These are phyloP conservation scores for Pichia cabralensis DNA, from an alignment of 805 yeast species.

Conservation along the genomic window DNA sequence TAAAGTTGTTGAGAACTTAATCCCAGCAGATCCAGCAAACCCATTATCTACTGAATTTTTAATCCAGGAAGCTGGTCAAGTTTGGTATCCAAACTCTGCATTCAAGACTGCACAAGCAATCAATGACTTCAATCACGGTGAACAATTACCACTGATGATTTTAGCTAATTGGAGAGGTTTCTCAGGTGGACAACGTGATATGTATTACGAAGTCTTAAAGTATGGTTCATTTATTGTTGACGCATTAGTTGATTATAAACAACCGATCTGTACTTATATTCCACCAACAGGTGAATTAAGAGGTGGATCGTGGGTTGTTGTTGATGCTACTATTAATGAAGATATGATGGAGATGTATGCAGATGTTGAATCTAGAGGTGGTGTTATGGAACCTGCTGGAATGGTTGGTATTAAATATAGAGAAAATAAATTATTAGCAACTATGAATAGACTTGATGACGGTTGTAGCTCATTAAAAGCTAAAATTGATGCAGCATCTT, in stretches of 20 bases:
- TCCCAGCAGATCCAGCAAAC: conserved; percentile 98
- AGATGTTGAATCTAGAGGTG: conserved; percentile 89
- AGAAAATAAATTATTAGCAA: conserved; percentile 80
- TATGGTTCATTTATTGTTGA: conserved; percentile 97
- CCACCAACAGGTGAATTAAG: conserved; percentile 98
- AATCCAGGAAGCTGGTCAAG: conserved; percentile 97
- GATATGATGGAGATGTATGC: conserved; percentile 99
- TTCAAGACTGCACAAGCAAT: conserved; percentile 99
- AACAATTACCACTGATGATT: conserved; percentile 93
- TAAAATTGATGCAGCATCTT: conserved; percentile 41
- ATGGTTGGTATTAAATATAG: conserved; percentile 98
- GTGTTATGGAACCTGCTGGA: conserved; percentile 98
- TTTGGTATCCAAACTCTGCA: conserved; percentile 99
- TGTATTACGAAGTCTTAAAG: conserved; percentile 96
- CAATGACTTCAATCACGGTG: conserved; percentile 95
- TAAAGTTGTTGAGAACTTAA: conserved; percentile 74
- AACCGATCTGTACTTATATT: conserved; percentile 92
- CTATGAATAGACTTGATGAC: conserved; percentile 84
- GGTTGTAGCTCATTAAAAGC: conserved; percentile 59
- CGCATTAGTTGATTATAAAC: conserved; percentile 90
- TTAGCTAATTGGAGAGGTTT: conserved; percentile 99
- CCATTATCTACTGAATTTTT: conserved; percentile 84
- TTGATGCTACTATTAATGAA: conserved; percentile 93
- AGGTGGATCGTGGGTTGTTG: conserved; percentile 99
- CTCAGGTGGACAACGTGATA: conserved; percentile 99